Base-by-base conservation (phyloP, 2,329 filamentous ascomycete genomes). In the Pezicula carpinea region DNA sequence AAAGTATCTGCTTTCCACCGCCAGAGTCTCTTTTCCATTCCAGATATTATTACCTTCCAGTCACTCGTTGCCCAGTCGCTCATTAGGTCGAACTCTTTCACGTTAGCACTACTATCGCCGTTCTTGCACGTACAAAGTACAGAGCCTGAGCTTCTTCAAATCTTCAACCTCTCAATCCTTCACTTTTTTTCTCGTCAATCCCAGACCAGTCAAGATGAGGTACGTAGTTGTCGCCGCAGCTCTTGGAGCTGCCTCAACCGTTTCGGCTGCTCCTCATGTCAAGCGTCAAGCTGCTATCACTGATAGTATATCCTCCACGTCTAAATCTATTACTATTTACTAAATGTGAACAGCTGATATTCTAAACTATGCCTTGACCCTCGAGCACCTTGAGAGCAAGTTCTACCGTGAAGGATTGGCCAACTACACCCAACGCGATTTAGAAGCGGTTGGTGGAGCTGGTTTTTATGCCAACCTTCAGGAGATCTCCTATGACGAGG, bases 321-420 rank as follows among this genome's bases (percentile, higher is more conserved):
- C 7, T 3, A 18, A 23, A 23, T 10, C 6, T 14, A 15, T 34
- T 35, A 6, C 14, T 4, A 43, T 26, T 39, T 7, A 17, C 23
- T 31, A 34, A 29, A 6, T 18, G 21, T 39, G 17, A 15, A 4
- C 7, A 47, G 49, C 55, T 36, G 53, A 60, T 42, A 72, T 72
- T 43, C 64, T 73, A 47, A 70, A 71, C 63, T 73, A 73, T 36
- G 72, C 72, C n/a, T 60, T 74, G 18, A 69, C 70, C 1, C 69
- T 79, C 4, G 77, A 80, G 64, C 71, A 77, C 45, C 71, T 80
- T 26, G 83, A 87, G 65, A 68, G 78, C 49, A 71, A 69, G 46
- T 86, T 86, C 66, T 87, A 86, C 66, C 67, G 66, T 15, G 61
- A 82, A 43, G 81, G 75, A 29, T 69, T 86, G 6, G 61, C 67